Evolutionary conservation across 164 flowering plant genomes (phyloP), one percentile per base, ranked within the genome.

Genomic region (Magnolia sinica): DNA sequence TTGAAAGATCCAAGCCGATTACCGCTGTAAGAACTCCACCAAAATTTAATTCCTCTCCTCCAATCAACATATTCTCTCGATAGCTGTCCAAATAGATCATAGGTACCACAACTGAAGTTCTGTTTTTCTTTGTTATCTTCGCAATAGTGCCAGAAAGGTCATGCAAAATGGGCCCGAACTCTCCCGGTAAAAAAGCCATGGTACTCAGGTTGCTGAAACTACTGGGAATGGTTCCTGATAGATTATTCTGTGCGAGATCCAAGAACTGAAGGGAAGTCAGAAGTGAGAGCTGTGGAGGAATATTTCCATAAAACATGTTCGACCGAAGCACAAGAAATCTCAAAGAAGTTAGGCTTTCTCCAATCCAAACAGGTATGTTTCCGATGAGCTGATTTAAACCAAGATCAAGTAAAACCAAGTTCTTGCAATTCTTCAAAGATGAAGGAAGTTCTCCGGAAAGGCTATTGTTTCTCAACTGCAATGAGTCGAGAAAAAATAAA

Each of bases 311-410:
- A 74, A 64, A 74, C 18, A 7, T 65, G 29, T 74, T 74, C 3
- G 61, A 74, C 66, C 70, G 63, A 7, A 74, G 13, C 10, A 45
- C 1, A 0, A 74, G 64, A 49, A 74, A 20, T 20, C 19, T 50
- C 2, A 74, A 37, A 64, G 14, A 50, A 22, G 63, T 18, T 7
- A 74, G 14, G 3, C 6, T 50, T 11, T 8, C 23, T 19, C 76
- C 70, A 5, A 74, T 20, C 76, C 70, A 74, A 18, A n/a, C 23
- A 22, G 76, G 76, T 9, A 74, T 74, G 1, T 19, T 23, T 1
- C 74, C 22, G 6, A 24, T 27, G 23, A 24, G 8, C 2, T 1
- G 9, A 23, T 73, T 55, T n/a, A 27, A 50, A 14, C 67, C 24
- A 1, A 73, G 66, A 59, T 73, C 74, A 23, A 73, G 20, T 55